Base-by-base conservation (phyloP, 2,329 filamentous ascomycete genomes). In the Arachnomyces sp. region DNA sequence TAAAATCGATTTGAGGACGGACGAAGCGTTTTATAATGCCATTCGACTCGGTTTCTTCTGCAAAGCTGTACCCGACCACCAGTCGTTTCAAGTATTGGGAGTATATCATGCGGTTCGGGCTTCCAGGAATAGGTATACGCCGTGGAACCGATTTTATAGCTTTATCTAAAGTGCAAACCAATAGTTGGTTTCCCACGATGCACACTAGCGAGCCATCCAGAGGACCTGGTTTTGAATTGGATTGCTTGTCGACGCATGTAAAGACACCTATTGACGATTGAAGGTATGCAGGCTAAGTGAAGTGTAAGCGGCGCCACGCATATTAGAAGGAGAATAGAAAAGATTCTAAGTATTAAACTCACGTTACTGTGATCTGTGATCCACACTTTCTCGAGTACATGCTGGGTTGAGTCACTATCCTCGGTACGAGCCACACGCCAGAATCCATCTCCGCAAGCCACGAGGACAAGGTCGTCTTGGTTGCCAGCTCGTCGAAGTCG, bases 121-220 rank as follows among this genome's bases (percentile, higher is more conserved):
- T 62, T n/a, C 67, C 67, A 31, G 60, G 60, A 9, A 69, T 38
- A 16, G 53, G 51, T 21, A 66, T 60, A 12, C 60, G 59, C 28
- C 64, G 59, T 7, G 67, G 62, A 21, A 72, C 59, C 30, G 60
- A 55, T 44, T 61, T 66, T 34, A 58, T 48, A 28, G 63, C 59
- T 30, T 56, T 56, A 36, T 70, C 66, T 25, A 76, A 47, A 30
- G 65, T 67, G 17, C 71, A 69, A 36, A 71, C 66, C 9, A 73
- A 57, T 43, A 75, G 59, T 17, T 68, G 61, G 8, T 64, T 61
- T 17, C 69, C 67, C 13, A 67, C 64, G 35, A 73, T 65, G 30
- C 66, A 71, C 32, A 74, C 66, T 7, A 75, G 52, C 29, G 69
- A 65, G 2, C 66, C 66, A 11, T 58, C 56, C 8, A 69, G 51